Evolutionary conservation across 2,329 filamentous ascomycete genomes (phyloP), one percentile per base, ranked within the genome.

Genomic region (Apiospora kogelbergensis): DNA sequence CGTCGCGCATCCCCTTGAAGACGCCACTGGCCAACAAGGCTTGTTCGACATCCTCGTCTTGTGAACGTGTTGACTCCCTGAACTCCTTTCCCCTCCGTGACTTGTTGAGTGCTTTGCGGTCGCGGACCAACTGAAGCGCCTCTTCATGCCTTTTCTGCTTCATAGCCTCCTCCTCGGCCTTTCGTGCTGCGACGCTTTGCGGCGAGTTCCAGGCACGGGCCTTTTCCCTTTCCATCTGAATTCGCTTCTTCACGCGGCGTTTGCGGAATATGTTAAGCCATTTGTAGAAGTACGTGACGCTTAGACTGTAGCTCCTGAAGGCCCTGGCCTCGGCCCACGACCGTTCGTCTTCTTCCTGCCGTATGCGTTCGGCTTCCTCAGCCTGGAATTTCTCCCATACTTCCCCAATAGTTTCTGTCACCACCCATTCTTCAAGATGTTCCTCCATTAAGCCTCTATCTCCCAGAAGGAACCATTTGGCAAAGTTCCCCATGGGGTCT

Each of bases 281-380:
- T 22, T 80, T 80, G 72, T 89, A 88, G 70, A 89, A 88, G 75
- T 82, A 89, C 64, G 84, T 88, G 69, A 88, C 78, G 15, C 80
- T 78, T 40, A 89, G 79, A 68, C 81, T 88, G 73, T 86, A 84
- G 3, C 72, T 74, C 45, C 84, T 81, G 72, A 85, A 88, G n/a
- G 80, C 76, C 20, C 81, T 79, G 17, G 86, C 86, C 67, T 85
- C 78, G 2, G 81, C 81, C 80, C 76, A 85, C 60, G 74, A 84
- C 74, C 71, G 76, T 6, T 83, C 81, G 48, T 88, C 85, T 72
- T 87, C 85, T 68, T 87, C 85, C 63, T 78, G 81, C 24, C 76
- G 78, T 64, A 73, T 79, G 46, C 80, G 80, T 68, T 84, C 82
- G 22, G 79, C 79, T 69, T 83, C 80, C 22, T 84, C 81, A 17